Evolutionary conservation across 75 land plant species (phyloP), one percentile per base, ranked within the genome.

Genomic region (Selaginella tamariscina): DNA sequence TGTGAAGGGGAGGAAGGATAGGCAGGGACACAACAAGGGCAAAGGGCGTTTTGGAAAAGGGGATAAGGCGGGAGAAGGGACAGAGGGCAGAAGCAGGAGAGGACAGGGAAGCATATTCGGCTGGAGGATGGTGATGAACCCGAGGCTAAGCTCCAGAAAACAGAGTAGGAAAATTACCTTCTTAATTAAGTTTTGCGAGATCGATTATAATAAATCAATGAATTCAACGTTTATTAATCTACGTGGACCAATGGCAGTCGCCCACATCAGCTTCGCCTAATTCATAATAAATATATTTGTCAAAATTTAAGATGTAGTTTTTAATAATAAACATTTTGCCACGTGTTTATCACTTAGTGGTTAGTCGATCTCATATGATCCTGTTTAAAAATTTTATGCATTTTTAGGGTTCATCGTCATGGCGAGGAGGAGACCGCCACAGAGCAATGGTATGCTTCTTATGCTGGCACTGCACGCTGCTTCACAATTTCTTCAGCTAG

Each of bases 381-480:
- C 49, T 39, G 11, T 15, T 15, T 39, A 39, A 15, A 15, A 15
- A 5, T 39, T 39, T 5, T 15, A 15, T 15, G 49, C n/a, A n/a
- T n/a, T n/a, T n/a, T n/a, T n/a, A 15, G 49, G 49, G 15, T 15
- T 39, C 15, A 5, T 39, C 11, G 49, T 15, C 11, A 39, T 39
- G 49, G 49, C 49, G 32, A 30, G 31, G 67, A 26, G 62, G 64
- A 26, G 29, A 24, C 11, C 11, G 11, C 11, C 11, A 5, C 49
- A 15, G 5, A 2, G 64, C 68, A 80, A 33, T n/a, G 91, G 91
- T 21, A 81, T 91, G 92, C 32, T 88, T 24, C 80, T 81, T 59
- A 66, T 91, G 65, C 77, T 91, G 68, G 91, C 88, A 2, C 30
- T 85, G 23, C 85, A 91, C 31, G 83, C 72, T 0, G 77, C 68